Conservation (phyloP, 805 yeast species). For the Sugiyamaella smithiae region DNA sequence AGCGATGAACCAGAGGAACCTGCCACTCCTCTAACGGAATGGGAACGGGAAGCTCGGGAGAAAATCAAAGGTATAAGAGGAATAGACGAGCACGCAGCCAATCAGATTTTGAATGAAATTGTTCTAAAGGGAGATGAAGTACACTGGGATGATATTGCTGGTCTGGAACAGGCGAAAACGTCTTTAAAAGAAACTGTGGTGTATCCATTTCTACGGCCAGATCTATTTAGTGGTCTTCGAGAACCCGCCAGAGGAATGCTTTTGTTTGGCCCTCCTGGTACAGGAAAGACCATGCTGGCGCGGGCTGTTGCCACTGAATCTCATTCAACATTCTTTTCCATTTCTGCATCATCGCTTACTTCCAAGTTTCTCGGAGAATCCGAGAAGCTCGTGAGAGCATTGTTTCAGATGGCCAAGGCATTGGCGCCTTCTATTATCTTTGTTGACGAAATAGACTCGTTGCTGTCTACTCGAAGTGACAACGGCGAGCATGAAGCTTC, state of each 20-base stretch:
- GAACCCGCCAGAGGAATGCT: constrained; percentile 98
- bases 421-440: constrained; percentile 91
- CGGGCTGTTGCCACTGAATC: constrained; percentile 96
- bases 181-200: constrained; percentile 93
- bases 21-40: constrained; percentile 26
- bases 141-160: constrained; percentile 94
- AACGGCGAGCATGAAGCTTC: constrained; percentile 82
- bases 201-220: constrained; percentile 92
- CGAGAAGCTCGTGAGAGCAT: constrained; percentile 86
- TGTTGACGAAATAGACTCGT: constrained; percentile 93
- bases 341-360: constrained; percentile 84
- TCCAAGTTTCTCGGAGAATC: constrained; percentile 85
- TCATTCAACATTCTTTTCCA: constrained; percentile 86
- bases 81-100: constrained; percentile 74
- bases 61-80: constrained; percentile 47
- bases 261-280: constrained; percentile 97
- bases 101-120: constrained; percentile 82
- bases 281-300: constrained; percentile 97
- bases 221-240: constrained; percentile 81
- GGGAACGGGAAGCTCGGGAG: constrained; percentile 33
- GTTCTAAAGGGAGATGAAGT: constrained; percentile 88
- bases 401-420: constrained; percentile 78
- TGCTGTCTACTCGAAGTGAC: constrained; percentile 75
- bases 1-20: constrained; percentile 15
- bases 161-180: constrained; percentile 81